phyloP scores from a whole-genome alignment of 208 protist species.

The Leishmania major region DNA sequence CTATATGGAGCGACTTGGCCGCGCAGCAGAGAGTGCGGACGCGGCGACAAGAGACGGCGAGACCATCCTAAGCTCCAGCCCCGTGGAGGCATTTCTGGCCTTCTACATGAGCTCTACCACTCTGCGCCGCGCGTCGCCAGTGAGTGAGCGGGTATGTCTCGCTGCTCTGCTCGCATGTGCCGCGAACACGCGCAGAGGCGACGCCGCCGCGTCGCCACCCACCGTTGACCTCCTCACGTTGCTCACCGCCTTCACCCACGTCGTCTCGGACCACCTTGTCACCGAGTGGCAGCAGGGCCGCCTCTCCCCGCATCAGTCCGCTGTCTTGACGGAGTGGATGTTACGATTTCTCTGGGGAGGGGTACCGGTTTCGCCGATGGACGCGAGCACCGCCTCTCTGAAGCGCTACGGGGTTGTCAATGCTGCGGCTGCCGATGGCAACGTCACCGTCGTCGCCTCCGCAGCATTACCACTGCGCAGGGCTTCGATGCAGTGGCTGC shows the following conservation, averaged over 20 bases:
- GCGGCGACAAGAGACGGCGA: background rate
- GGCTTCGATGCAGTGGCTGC: slow-evolving; percentile 11
- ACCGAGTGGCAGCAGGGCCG: slow-evolving; percentile 21
- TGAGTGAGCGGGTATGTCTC: slow-evolving; percentile 23
- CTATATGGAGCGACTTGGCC: slow-evolving; percentile 18
- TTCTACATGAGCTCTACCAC: slow-evolving; percentile 24
- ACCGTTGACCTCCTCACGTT: slow-evolving; percentile 17
- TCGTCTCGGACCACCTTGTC: slow-evolving; percentile 16
- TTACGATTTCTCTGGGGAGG: slow-evolving; percentile 16
- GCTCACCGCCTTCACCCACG: slow-evolving; percentile 23
- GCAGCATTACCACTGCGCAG: slow-evolving; percentile 3
- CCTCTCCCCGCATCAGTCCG: slow-evolving; percentile 1
- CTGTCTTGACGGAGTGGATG: slow-evolving; percentile 11
- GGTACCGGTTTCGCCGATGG: background rate
- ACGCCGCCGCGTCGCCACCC: background rate
- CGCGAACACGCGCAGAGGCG: background rate
- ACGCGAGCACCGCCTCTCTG: background rate
- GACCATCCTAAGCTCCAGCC: background rate
- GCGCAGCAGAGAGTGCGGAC: background rate
- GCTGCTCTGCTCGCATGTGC: slow-evolving; percentile 30
- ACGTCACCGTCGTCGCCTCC: background rate
- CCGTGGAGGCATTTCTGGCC: slow-evolving; percentile 20
- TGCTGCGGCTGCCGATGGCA: background rate
- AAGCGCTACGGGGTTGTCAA: background rate
- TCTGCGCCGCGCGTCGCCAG: slow-evolving; percentile 21